Conservation (phyloP, 2,329 filamentous ascomycete genomes). For the Neonectria sp. region DNA sequence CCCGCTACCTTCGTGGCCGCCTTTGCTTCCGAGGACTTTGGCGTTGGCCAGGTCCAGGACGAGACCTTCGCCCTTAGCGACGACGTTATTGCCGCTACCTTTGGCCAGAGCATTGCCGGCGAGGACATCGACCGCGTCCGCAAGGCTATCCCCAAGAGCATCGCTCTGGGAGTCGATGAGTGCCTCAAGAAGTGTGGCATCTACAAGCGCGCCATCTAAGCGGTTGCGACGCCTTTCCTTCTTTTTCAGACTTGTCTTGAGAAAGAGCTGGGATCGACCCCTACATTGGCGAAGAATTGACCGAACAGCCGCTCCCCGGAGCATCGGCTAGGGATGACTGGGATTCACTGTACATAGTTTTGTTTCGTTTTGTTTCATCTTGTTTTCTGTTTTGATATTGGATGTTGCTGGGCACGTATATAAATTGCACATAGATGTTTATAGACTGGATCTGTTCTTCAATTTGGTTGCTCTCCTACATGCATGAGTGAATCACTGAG, state of each 20-base stretch:
- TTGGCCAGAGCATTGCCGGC: constrained; percentile 62
- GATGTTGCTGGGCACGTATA: no score
- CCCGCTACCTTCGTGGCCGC: constrained; percentile 64
- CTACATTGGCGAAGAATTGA: not conserved
- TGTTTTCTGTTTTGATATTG: not conserved
- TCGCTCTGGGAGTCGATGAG: constrained; percentile 66
- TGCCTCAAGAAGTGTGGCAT: constrained; percentile 58
- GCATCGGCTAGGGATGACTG: not conserved
- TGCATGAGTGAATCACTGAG: no score
- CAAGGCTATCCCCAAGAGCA: constrained; percentile 58
- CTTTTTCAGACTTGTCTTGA: no score
- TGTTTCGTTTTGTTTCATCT: not conserved
- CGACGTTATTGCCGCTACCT: constrained; percentile 62
- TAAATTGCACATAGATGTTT: not conserved
- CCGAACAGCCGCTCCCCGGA: no score
- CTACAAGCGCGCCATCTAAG: constrained; percentile 57
- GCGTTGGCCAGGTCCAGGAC: constrained; percentile 64
- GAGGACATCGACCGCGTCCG: constrained; percentile 62
- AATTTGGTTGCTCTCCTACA: no score
- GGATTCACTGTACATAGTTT: not conserved
- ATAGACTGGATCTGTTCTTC: not conserved
- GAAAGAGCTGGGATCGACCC: not conserved
- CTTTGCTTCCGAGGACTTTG: constrained; percentile 66
- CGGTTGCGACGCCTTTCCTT: not conserved
- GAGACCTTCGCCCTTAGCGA: constrained; percentile 62